Evolutionary conservation across 2,329 filamentous ascomycete species (phyloP), one percentile per base, ranked within the genome.

Genomic region (Simplicillium aogashimaense): DNA sequence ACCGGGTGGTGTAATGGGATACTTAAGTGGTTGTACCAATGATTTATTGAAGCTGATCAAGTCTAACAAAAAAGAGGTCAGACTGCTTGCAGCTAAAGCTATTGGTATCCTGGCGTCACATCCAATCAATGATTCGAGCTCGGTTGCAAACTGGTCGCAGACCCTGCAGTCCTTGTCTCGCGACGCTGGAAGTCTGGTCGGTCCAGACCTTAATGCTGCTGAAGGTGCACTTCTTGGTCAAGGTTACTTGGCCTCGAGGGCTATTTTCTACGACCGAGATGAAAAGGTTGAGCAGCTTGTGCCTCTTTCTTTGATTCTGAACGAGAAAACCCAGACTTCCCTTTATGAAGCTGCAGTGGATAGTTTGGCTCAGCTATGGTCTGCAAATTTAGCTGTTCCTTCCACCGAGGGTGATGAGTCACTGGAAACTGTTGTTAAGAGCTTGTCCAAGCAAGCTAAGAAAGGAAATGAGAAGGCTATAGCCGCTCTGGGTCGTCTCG

Each of bases 391-490:
- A 8, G 62, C 53, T 12, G 31, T 64, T n/a, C 55, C 60, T 48
- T 45, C 47, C 20, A 42, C 28, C 25, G 50, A 60, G 2, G 57
- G 57, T 1, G 45, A 50, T 6, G 48, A 53, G 4, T 48, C 56
- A 20, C 50, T 63, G 4, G 58, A 57, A 20, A 58, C 68, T 2
- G 64, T 88, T 12, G 67, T 81, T 17, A 70, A 81, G 14, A 74
- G 77, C 7, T 65, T 95, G 0, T 69, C 76, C 6, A 66, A 71
- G 1, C 76, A 82, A 44, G 82, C 86, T 9, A 92, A 88, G 55
- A 79, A 83, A 42, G 84, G 87, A 8, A 85, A 86, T 42, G 89
- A 94, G 52, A 80, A 74, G 42, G 84, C 90, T 1, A 90, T 95
- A 37, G 61, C 76, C n/a, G 78, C 86, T 3, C 67, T 97, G 5